These are phyloP conservation scores for Pichia sp. DNA, from an alignment of 1,139 yeast genomes.

Conservation along the genomic window DNA sequence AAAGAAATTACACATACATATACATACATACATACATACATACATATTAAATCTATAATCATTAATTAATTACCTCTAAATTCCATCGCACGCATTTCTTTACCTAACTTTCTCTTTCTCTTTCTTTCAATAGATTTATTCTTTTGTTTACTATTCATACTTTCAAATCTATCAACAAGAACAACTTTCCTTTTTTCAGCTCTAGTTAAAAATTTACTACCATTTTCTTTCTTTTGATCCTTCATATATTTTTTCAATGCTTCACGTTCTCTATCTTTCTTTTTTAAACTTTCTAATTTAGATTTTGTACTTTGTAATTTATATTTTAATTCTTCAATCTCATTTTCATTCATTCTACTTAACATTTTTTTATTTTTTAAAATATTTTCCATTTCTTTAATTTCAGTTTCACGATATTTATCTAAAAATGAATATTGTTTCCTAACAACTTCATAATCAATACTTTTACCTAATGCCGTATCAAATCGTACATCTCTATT, in stretches of 20 bases:
- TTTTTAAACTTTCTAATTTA: slow-evolving; percentile 68
- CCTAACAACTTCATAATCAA: slow-evolving; percentile 54
- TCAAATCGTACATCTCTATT: slow-evolving; percentile 77
- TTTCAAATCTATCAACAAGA: slow-evolving; percentile 82
- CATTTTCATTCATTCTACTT: slow-evolving; percentile 39
- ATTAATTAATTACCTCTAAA: slow-evolving; percentile 30
- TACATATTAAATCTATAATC: not conserved
- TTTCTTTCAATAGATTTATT: slow-evolving; percentile 88
- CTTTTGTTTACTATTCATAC: slow-evolving; percentile 76
- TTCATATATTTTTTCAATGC: slow-evolving; percentile 52
- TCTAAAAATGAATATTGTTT: slow-evolving; percentile 80
- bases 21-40: not conserved
- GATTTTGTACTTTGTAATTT: slow-evolving; percentile 61
- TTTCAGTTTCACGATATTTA: slow-evolving; percentile 73
- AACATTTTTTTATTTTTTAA: slow-evolving; percentile 51
- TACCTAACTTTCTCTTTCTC: slow-evolving; percentile 88
- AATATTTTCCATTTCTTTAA: slow-evolving; percentile 50
- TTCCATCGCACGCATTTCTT: slow-evolving; percentile 79
- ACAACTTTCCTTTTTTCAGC: slow-evolving; percentile 79
- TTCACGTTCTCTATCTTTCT: slow-evolving; percentile 66
- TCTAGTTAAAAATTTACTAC: slow-evolving; percentile 63
- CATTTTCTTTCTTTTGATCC: slow-evolving; percentile 17
- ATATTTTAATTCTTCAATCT: slow-evolving; percentile 49
- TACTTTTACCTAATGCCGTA: slow-evolving; percentile 76
- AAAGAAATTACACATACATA: too few species aligned